Evolutionary conservation across 805 yeast species (phyloP), one percentile per base, ranked within the genome.

Genomic region (Candida sakaeoensis): DNA sequence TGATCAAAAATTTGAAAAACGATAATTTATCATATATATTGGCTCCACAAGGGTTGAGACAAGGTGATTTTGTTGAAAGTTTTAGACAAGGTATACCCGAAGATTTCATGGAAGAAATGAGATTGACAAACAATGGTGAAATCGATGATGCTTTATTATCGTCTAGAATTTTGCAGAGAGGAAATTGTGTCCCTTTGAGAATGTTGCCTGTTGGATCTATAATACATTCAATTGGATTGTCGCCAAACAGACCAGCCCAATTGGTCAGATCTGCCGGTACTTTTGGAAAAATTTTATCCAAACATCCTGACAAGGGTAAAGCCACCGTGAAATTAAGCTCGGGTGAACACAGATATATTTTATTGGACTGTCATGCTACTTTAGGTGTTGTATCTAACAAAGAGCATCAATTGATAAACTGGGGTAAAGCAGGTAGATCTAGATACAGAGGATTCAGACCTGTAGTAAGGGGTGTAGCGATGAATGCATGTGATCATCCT

Each of bases 401-500:
- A 39, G 97, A 89, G 51, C 96, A 91, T 65, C 93, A 85, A 66
- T 86, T 87, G 51, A 77, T 79, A 47, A 77, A 85, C 43, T 77
- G 88, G 68, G 99, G 99, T 74, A 93, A 93, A 63, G 99, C 99
- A 17, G 99, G 99, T 55, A 80, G 97, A 65, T 74, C 83, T 39
- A 82, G 99, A 61, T 83, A 89, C 74, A 71, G 85, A 58, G 99
- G 98, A 48, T 82, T 84, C 55, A 81, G 98, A 65, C 99, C 99
- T 26, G 79, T 82, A 37, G 97, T 90, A 28, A 84, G 99, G 72
- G 99, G 99, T 77, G 86, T 88, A 53, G 98, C 99, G 36, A 88
- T 87, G 96, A 93, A 93, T 68, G 93, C 93, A 48, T 79, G 82
- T 60, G 97, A 93, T 65, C 99, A 93, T 72, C 99, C 99, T 49